Evolutionary conservation across 768 basidiomycete genomes (phyloP).

Genomic region (Strobilomyces echinocephalus): DNA sequence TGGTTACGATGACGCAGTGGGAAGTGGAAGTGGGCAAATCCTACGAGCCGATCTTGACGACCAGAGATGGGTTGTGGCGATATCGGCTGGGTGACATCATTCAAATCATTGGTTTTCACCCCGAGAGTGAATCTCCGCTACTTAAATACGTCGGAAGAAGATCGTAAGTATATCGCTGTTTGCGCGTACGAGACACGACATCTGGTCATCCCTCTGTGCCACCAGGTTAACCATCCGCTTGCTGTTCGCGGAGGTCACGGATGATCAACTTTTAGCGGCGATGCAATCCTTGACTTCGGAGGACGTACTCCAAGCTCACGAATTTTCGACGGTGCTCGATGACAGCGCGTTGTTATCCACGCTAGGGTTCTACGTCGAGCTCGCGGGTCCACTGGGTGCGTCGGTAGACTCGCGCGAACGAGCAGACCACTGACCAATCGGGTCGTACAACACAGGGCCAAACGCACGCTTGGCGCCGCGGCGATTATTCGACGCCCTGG

Average conservation of each 20-base stretch:
- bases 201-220: not conserved
- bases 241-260: not conserved
- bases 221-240: slow-evolving; percentile 9
- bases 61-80: slow-evolving; percentile 20
- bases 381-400: slow-evolving; percentile 4
- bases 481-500: slow-evolving; percentile 6
- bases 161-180: slow-evolving; percentile 6
- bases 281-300: not conserved
- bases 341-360: not conserved
- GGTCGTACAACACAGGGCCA: not conserved
- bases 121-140: not conserved
- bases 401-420: not conserved
- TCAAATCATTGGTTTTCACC: slow-evolving; percentile 13
- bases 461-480: not conserved
- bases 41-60: slow-evolving; percentile 20
- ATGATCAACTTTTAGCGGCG: slow-evolving; percentile 5
- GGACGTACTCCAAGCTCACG: slow-evolving; percentile 4
- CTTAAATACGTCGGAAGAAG: slow-evolving; percentile 12
- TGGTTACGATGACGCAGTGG: not conserved
- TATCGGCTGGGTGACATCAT: slow-evolving; percentile 19
- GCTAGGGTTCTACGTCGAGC: slow-evolving; percentile 14
- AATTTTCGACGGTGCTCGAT: slow-evolving; percentile 16
- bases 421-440: not conserved
- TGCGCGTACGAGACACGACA: too few relatives aligned
- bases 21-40: slow-evolving; percentile 9